Base-by-base conservation (phyloP, 1,284 basidiomycete genomes). In the Porogramme epimiltina region DNA sequence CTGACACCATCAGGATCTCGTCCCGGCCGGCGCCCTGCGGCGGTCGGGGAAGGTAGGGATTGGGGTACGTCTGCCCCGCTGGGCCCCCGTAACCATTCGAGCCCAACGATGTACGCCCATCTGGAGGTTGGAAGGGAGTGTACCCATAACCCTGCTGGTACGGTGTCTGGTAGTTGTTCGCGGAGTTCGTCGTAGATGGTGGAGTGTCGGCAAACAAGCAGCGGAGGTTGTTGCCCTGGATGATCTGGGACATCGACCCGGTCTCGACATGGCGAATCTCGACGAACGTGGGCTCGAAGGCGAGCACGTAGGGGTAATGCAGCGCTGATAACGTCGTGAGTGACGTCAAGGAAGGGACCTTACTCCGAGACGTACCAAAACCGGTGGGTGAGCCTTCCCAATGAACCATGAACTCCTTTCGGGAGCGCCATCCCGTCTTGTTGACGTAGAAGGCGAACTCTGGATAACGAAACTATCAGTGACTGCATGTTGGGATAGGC, bases 361-460 rank as follows among this genome's bases (percentile, higher is more conserved):
- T 37, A 24, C 3, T 10, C 4, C 16, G 13, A 43, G 15, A 71
- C 88, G 68, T 61, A 96, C 94, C 95, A 66, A 99, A 99, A 23
- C 90, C 87, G 2, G 92, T 92, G 1, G 97, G 97, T 40, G 81
- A 80, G 3, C 97, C 97, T 72, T 99, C 95, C 97, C 97, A 99
- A 62, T 93, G 82, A 22, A 99, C 90, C 78, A 96, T 93, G 80
- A 97, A 98, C 55, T 93, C 87, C 60, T 84, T 88, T 49, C 93
- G 80, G 42, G 95, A 92, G 51, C 95, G 80, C 80, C 93, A 93
- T 11, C 97, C 97, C 61, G 89, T 96, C 77, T 93, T 95, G 73
- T 98, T 97, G 63, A 99, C 94, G 72, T 98, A 99, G 69, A 99
- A 98, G 0, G 97, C 96, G 69, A 98, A 98, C 73, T 98, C 96